phyloP scores from a whole-genome alignment of 331 rosid species.

The Arachis monticola region DNA sequence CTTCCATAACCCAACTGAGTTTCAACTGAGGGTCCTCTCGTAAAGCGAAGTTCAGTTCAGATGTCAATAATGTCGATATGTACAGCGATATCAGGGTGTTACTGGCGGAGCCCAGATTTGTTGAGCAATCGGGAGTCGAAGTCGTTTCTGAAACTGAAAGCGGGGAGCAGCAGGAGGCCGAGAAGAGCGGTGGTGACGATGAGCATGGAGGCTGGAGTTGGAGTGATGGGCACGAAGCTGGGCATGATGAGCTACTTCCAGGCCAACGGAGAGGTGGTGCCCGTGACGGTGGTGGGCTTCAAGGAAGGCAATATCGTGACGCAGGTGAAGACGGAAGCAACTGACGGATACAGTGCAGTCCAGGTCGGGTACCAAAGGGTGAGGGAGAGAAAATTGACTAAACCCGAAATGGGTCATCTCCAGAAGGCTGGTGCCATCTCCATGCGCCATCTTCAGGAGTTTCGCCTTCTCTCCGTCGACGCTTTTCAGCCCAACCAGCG shows the following conservation, averaged over 20 bases:
- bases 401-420: constrained; percentile 89
- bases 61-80: no score
- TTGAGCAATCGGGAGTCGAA: no score
- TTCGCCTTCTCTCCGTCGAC: constrained; percentile 63
- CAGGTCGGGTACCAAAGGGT: constrained; percentile 86
- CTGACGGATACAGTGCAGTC: constrained; percentile 80
- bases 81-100: no score
- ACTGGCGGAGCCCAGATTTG: no score
- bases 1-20: no score
- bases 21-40: no score
- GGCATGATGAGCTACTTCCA: constrained; percentile 96
- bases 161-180: not conserved
- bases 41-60: no score
- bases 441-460: constrained; percentile 93
- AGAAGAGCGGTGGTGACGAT: constrained; percentile 38
- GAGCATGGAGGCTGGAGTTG: constrained; percentile 92
- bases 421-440: constrained; percentile 82
- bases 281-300: constrained; percentile 90
- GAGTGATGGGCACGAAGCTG: constrained; percentile 89
- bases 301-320: constrained; percentile 93
- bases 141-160: constrained; percentile 18
- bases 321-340: constrained; percentile 79
- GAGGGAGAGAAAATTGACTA: constrained; percentile 78
- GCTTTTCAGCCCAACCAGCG: constrained; percentile 71
- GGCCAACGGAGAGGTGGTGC: constrained; percentile 70